These are phyloP conservation scores for Malus hybrid DNA, from an alignment of 331 rosid genomes.

Conservation along the genomic window DNA sequence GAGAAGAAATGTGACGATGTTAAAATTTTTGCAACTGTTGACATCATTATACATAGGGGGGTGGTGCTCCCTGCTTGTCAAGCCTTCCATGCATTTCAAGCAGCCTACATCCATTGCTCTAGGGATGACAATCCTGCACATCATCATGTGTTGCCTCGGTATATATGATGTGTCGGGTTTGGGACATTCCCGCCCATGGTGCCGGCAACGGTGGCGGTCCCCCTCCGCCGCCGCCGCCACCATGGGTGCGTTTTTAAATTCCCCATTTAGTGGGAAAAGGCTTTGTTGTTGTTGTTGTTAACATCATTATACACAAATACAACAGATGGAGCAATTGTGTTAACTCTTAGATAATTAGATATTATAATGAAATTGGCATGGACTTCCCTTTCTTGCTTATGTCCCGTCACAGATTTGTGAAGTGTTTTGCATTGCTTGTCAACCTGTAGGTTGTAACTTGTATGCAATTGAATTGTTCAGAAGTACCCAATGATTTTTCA, in stretches of 20 bases:
- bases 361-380: neutral
- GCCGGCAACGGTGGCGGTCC: too few species aligned
- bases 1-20: neutral
- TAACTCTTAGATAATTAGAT: neutral
- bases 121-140: too few species aligned
- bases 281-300: neutral
- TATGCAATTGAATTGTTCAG: neutral
- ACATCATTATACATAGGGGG: too few species aligned
- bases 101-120: too few species aligned
- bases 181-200: too few species aligned
- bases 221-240: too few species aligned
- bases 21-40: neutral
- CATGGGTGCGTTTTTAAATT: too few species aligned
- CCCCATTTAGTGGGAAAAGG: too few species aligned
- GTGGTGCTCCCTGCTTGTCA: too few species aligned
- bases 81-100: too few species aligned
- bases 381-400: conserved; percentile 2
- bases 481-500: neutral
- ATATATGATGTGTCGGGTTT: too few species aligned
- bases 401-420: neutral
- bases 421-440: neutral
- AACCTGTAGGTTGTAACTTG: neutral
- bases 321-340: neutral
- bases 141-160: too few species aligned
- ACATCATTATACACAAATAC: neutral